A percentile compares a stretch with the other conserved stretches of the same genome.
Conservation (phyloP, 768 basidiomycete species). For the Termitomyces bulborhizus region DNA sequence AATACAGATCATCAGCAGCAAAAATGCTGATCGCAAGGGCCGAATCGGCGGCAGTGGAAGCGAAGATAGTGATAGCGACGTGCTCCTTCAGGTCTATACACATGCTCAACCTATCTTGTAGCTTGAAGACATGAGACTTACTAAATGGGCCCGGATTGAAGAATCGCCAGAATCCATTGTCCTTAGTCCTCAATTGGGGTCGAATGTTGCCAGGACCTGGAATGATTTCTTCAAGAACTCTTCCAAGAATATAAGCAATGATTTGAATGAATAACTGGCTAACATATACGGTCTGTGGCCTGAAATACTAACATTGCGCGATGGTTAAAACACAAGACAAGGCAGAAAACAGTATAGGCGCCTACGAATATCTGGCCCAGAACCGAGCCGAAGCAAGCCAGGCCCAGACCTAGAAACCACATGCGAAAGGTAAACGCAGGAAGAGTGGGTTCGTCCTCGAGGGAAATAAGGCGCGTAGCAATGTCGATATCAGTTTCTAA, state of each 20-base stretch:
- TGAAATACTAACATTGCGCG: slow-evolving; percentile 35
- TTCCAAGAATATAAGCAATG: slow-evolving; percentile 46
- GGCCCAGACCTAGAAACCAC: slow-evolving; percentile 48
- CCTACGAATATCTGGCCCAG: slow-evolving; percentile 43
- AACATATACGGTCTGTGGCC: slow-evolving; percentile 28
- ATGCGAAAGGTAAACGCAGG: slow-evolving; percentile 50
- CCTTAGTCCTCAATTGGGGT: slow-evolving; percentile 20
- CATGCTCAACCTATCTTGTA: neutral
- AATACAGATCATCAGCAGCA: slow-evolving; percentile 45
- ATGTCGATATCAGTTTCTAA: slow-evolving; percentile 38
- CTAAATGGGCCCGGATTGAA: slow-evolving; percentile 62
- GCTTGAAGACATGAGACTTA: slow-evolving; percentile 14
- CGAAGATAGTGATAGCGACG: slow-evolving; percentile 55
- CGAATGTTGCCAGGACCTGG: slow-evolving; percentile 25
- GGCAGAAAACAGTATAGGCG: neutral
- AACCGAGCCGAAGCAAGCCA: slow-evolving; percentile 51
- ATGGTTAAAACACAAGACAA: neutral
- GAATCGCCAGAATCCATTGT: slow-evolving; percentile 44
- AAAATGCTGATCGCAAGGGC: slow-evolving; percentile 56
- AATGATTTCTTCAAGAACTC: slow-evolving; percentile 32
- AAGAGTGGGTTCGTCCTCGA: slow-evolving; percentile 46
- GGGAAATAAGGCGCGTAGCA: slow-evolving; percentile 42
- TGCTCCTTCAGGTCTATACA: slow-evolving; percentile 46
- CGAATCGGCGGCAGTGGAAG: slow-evolving; percentile 52
- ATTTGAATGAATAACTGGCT: slow-evolving; percentile 46